phyloP scores from a whole-genome alignment of 257 asterid species.

The Fraxinus cuspidata region DNA sequence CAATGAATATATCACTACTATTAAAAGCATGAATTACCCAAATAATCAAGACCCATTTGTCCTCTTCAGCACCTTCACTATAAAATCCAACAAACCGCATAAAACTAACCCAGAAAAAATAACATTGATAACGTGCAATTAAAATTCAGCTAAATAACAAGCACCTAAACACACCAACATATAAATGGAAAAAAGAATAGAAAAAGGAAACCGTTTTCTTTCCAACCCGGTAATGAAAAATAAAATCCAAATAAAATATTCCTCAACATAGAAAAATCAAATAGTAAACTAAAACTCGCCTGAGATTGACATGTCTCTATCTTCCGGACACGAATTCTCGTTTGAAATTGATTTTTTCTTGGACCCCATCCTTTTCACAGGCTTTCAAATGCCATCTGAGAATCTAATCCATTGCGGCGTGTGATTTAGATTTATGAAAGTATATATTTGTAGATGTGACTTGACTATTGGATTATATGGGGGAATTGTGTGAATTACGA shows the following conservation, averaged over 20 bases:
- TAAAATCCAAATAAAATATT: constrained; percentile 1
- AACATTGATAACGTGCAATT: neutral
- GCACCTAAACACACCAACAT: neutral
- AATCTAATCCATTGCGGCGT: neutral
- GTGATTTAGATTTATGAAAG: neutral
- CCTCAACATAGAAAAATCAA: neutral
- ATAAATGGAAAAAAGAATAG: neutral
- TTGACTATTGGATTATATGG: neutral
- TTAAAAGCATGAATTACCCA: neutral
- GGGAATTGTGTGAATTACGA: constrained; percentile 8
- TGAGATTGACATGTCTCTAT: constrained; percentile 47
- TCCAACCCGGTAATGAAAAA: neutral
- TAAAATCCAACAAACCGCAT: constrained; percentile 21
- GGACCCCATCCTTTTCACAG: constrained; percentile 31
- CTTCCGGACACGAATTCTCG: constrained; percentile 11
- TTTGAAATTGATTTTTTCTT: constrained; percentile 22
- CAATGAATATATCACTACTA: neutral
- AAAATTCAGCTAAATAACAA: constrained; percentile 16
- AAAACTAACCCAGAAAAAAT: constrained; percentile 9
- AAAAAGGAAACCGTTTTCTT: neutral
- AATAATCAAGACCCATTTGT: neutral
- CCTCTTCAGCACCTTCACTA: constrained; percentile 12
- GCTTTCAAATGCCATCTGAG: constrained; percentile 22
- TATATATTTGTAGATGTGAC: neutral
- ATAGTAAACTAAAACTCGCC: constrained; percentile 31